A percentile compares a stretch with the other conserved stretches of the same genome.
These are phyloP conservation scores for Phragmites australis DNA, from an alignment of 176 grass and related monocot genomes.

Conservation along the genomic window DNA sequence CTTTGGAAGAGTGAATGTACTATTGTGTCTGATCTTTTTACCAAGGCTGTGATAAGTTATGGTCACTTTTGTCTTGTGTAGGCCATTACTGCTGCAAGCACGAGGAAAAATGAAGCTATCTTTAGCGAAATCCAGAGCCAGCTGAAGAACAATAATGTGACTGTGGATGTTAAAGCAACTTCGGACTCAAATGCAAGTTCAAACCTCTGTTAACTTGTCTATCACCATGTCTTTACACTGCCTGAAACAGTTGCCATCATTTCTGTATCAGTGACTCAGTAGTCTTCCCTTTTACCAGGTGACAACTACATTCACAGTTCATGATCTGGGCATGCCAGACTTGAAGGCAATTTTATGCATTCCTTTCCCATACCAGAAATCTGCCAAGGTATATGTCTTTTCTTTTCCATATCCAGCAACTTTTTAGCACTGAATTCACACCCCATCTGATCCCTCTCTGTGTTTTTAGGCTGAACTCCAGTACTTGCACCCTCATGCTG, in stretches of 20 bases:
- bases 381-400: conserved; percentile 48
- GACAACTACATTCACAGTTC: conserved; percentile 57
- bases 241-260: neutral
- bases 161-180: conserved; percentile 74
- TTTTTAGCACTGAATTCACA: neutral
- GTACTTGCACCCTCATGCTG: conserved; percentile 73
- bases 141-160: conserved; percentile 56
- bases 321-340: conserved; percentile 61
- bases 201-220: neutral
- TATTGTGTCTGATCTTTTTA: neutral
- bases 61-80: conserved; percentile 21
- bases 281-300: conserved; percentile 45
- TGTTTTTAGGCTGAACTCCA: conserved; percentile 70
- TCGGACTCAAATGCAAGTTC: conserved; percentile 64
- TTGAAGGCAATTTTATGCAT: conserved; percentile 66
- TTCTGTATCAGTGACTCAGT: conserved; percentile 13
- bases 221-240: neutral
- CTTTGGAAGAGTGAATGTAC: neutral
- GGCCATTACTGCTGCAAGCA: conserved; percentile 59
- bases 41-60: neutral
- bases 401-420: conserved; percentile 3
- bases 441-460: neutral
- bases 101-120: conserved; percentile 66
- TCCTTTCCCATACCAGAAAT: conserved; percentile 62
- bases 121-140: conserved; percentile 65